Conservation (phyloP, 202 grass and related monocot genomes). For the Bolboschoenoplectus hybrid region DNA sequence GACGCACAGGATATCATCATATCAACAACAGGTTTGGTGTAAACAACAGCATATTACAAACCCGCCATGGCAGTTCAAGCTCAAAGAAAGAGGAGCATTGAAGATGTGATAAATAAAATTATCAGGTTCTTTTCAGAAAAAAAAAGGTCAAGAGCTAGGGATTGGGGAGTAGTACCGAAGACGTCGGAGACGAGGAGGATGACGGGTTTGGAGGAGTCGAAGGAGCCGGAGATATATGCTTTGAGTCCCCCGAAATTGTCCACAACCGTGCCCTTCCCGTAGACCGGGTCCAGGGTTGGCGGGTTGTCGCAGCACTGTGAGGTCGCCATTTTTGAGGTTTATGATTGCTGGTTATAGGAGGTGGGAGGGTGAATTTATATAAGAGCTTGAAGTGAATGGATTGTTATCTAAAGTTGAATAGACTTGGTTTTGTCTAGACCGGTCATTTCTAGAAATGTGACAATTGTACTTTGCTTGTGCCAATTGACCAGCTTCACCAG, state of each 20-base stretch:
- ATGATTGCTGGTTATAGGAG: too few species aligned
- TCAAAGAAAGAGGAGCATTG: not conserved
- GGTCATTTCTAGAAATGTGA: too few species aligned
- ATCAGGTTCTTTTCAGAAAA: not conserved
- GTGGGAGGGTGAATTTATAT: too few species aligned
- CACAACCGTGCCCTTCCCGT: slow-evolving; percentile 31
- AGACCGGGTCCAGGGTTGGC: not conserved
- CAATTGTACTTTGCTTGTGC: too few species aligned
- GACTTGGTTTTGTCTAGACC: too few species aligned
- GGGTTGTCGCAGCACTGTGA: slow-evolving; percentile 28
- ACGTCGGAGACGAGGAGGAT: slow-evolving; percentile 28
- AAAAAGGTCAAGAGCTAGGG: not conserved
- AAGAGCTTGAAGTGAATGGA: too few species aligned
- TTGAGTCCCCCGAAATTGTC: slow-evolving; percentile 39
- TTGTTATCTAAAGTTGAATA: too few species aligned
- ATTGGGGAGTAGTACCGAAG: not conserved
- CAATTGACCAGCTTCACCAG: too few species aligned
- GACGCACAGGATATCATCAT: not conserved
- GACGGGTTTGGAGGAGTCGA: not conserved
- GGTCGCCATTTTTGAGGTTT: not conserved
- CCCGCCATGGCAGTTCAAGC: not conserved
- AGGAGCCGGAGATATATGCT: slow-evolving; percentile 29
- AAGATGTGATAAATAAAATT: slow-evolving; percentile 22
- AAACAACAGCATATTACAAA: not conserved
- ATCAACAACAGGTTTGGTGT: not conserved